Percentiles rank a stretch among this genome's conserved stretches.
Conservation (phyloP, 306 rosid genomes). For the Gastrolobium bilobum region DNA sequence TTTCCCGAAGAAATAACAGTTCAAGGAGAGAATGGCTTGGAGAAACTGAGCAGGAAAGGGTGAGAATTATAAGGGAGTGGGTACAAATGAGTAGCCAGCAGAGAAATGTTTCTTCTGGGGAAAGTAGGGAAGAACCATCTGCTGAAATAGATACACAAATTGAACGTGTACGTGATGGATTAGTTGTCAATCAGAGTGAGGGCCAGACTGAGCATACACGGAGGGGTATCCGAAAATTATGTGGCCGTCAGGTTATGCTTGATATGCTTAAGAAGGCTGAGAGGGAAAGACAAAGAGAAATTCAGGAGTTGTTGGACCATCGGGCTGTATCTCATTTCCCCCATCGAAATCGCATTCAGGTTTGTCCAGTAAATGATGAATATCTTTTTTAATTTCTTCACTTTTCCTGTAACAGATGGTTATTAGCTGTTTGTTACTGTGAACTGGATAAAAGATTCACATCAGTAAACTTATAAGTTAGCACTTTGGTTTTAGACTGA, state of each 20-base stretch:
- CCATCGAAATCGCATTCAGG: slow-evolving; percentile 99
- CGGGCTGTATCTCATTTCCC: slow-evolving; percentile 86
- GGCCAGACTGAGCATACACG: slow-evolving; percentile 65
- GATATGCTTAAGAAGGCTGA: slow-evolving; percentile 96
- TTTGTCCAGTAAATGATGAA: slow-evolving; percentile 46
- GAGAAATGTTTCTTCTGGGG: slow-evolving; percentile 63
- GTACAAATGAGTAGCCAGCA: slow-evolving; percentile 84
- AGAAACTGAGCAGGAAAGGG: slow-evolving; percentile 97
- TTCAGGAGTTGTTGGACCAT: slow-evolving; percentile 75
- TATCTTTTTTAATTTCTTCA: background rate
- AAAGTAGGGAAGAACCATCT: slow-evolving; percentile 70
- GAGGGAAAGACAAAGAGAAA: slow-evolving; percentile 85
- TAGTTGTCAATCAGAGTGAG: slow-evolving; percentile 66
- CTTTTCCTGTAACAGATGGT: slow-evolving; percentile 24
- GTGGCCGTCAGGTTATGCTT: slow-evolving; percentile 92
- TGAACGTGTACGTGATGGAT: slow-evolving; percentile 74
- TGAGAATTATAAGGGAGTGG: slow-evolving; percentile 89
- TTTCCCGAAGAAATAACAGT: slow-evolving; percentile 58
- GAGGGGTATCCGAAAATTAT: slow-evolving; percentile 82
- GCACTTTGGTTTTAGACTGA: slow-evolving; percentile 9
- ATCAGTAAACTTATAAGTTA: slow-evolving; percentile 22
- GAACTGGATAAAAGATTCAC: slow-evolving; percentile 34
- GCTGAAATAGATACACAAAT: slow-evolving; percentile 69
- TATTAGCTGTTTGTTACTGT: slow-evolving; percentile 9
- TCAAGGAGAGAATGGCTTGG: slow-evolving; percentile 88